Base-by-base conservation (phyloP, 495 filamentous ascomycete genomes). In the Penicillium maclennaniae region DNA sequence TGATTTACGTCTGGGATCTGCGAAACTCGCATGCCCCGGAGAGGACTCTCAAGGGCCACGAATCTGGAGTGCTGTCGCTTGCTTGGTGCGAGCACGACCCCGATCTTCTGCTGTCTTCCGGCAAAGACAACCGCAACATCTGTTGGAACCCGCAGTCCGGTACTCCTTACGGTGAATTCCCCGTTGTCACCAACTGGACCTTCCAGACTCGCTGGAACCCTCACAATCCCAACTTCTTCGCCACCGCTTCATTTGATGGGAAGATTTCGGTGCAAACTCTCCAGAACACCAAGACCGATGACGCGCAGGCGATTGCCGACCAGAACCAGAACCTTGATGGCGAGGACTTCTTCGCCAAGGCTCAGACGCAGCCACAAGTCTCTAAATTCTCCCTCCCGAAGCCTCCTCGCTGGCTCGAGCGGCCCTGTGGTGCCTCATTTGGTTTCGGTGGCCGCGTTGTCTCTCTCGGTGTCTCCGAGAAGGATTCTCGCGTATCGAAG, bases 161-260 rank as follows among this genome's bases (percentile, higher is more conserved):
- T 42, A 83, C 89, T 62, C 73, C 79, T 6, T 88, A 89, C 43
- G 93, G 95, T 51, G 92, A 97, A 71, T 96, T 97, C 69, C 90
- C 92, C 12, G 88, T 96, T 57, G 95, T 95, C 49, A 96, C 92
- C 36, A 97, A 97, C 69, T 97, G 95, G 93, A 95, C 91, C 2
- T 99, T 97, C 77, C 84, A 91, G 68, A 96, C 93, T 6, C 83
- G 85, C 58, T 99, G 92, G 83, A 91, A 96, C 68, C 93, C 95
- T 17, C 82, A 87, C 59, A 95, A 97, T 69, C 95, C 93, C 6
- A 86, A 82, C 59, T 79, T 97, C 51, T 85, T 92, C 23, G 93
- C 93, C 6, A 97, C 92, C 9, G 95, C 95, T 16, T 95, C 92
- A 3, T 97, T 97, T 58, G 93, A 97, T 64, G 93, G 95, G 40